A percentile compares a stretch with the other conserved stretches of the same genome.
Evolutionary conservation across 352 stramenopile genomes (phyloP).

Genomic region (Phytophthora podocarpi): DNA sequence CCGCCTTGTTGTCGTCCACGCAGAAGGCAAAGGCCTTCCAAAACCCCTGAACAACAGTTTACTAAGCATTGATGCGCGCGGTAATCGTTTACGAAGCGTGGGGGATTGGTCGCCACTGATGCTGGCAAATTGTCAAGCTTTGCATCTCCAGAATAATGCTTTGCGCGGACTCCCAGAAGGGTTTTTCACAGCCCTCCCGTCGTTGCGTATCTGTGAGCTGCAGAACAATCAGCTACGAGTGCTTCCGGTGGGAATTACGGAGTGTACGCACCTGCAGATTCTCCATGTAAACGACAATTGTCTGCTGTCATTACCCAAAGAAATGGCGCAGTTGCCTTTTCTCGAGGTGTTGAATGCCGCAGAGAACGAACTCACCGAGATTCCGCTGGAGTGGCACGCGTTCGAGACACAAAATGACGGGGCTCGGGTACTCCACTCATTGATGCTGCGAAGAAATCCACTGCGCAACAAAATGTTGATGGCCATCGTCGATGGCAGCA

Average conservation of each 20-base stretch:
- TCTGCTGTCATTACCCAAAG: conserved; percentile 34
- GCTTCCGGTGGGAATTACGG: conserved; percentile 40
- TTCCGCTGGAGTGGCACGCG: conserved; percentile 56
- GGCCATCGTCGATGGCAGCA: conserved; percentile 33
- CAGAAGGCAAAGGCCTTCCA: conserved; percentile 15
- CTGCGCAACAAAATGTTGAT: conserved; percentile 34
- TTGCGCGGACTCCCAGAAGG: conserved; percentile 45
- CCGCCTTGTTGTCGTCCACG: conserved; percentile 20
- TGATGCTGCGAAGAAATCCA: conserved; percentile 58
- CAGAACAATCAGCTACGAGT: conserved; percentile 45
- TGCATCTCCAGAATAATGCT: conserved; percentile 56
- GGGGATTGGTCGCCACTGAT: conserved; percentile 24
- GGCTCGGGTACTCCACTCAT: conserved; percentile 39
- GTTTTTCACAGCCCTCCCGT: conserved; percentile 49
- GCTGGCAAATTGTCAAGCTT: conserved; percentile 38
- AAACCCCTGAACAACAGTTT: conserved; percentile 24
- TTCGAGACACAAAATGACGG: conserved; percentile 42
- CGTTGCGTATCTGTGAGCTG: conserved; percentile 42
- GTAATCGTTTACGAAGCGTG: conserved; percentile 38
- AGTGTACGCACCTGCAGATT: conserved; percentile 37
- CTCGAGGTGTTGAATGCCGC: conserved; percentile 50
- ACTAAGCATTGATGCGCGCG: conserved; percentile 27
- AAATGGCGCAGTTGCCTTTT: conserved; percentile 31
- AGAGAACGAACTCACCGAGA: conserved; percentile 48
- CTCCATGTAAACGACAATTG: conserved; percentile 62